Conservation (phyloP, 768 basidiomycete genomes). For the Boletus vermiculosoides region DNA sequence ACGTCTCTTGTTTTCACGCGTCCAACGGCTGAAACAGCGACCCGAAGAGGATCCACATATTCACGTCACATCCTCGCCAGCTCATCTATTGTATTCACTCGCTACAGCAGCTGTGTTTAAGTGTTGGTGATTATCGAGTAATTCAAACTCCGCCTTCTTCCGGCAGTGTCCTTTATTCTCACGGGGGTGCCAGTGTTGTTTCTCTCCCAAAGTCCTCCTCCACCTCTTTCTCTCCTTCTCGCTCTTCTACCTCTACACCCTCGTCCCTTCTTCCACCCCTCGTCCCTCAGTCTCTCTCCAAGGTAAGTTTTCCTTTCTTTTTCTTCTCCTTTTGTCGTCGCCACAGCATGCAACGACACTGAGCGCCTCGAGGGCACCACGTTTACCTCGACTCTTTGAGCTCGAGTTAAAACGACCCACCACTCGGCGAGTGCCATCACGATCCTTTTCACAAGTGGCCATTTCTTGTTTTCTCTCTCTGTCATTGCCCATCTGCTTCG, state of each 20-base stretch:
- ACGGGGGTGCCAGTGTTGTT: conserved; percentile 46
- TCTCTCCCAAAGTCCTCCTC: conserved; percentile 37
- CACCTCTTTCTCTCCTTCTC: conserved; percentile 30
- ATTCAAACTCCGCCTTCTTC: conserved; percentile 47
- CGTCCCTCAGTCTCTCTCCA: conserved; percentile 8
- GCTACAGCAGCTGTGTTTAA: too few species aligned
- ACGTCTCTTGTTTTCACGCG: too few species aligned
- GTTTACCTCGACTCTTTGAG: conserved; percentile 18
- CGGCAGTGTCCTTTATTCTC: conserved; percentile 30
- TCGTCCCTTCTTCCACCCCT: conserved; percentile 19
- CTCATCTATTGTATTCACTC: too few species aligned
- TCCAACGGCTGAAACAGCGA: neutral
- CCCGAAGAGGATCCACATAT: neutral
- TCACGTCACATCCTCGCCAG: too few species aligned
- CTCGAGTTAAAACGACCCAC: conserved; percentile 1
- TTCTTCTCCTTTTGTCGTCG: neutral
- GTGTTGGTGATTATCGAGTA: conserved; percentile 17
- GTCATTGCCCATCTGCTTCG: neutral
- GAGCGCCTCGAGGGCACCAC: conserved; percentile 33
- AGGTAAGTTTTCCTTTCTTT: conserved; percentile 23
- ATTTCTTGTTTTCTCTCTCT: neutral
- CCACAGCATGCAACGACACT: conserved; percentile 11
- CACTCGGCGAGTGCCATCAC: conserved; percentile 4
- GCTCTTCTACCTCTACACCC: conserved; percentile 26
- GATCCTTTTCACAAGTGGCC: neutral